Conservation (phyloP, 306 rosid species). For the Ziziphus jujuba region DNA sequence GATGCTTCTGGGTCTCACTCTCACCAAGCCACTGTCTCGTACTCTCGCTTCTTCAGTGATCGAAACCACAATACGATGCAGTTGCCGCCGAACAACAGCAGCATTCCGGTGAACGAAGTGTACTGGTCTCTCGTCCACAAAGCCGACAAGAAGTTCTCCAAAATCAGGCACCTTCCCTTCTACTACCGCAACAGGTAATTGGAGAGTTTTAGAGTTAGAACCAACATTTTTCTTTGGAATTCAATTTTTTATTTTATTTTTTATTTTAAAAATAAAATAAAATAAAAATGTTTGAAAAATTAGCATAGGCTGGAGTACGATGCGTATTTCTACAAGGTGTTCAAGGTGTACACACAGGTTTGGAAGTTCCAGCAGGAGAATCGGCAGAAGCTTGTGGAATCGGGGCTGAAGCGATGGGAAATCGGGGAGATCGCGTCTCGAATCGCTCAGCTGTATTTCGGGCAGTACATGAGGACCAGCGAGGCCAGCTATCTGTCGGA, state of each 20-base stretch:
- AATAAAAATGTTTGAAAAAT: no score
- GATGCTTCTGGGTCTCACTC: no score
- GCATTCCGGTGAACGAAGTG: conserved; percentile 57
- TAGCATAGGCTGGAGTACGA: conserved; percentile 67
- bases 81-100: conserved; percentile 20
- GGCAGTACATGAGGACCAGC: conserved; percentile 90
- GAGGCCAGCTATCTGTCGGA: conserved; percentile 81
- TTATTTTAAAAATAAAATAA: background rate
- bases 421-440: conserved; percentile 96
- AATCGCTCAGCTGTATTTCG: conserved; percentile 86
- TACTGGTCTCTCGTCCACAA: conserved; percentile 75
- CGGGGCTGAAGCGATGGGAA: conserved; percentile 83
- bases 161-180: conserved; percentile 70
- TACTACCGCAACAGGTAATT: conserved; percentile 86
- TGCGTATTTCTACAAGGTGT: conserved; percentile 82
- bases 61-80: background rate
- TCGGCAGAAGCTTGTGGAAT: conserved; percentile 81
- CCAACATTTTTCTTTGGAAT: no score
- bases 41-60: no score
- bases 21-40: no score
- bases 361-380: conserved; percentile 97
- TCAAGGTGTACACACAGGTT: conserved; percentile 86
- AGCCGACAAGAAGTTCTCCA: conserved; percentile 84
- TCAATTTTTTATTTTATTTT: background rate
- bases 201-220: no score